phyloP scores from a whole-genome alignment of 352 stramenopile genomes.

The Sclerospora graminicola region DNA sequence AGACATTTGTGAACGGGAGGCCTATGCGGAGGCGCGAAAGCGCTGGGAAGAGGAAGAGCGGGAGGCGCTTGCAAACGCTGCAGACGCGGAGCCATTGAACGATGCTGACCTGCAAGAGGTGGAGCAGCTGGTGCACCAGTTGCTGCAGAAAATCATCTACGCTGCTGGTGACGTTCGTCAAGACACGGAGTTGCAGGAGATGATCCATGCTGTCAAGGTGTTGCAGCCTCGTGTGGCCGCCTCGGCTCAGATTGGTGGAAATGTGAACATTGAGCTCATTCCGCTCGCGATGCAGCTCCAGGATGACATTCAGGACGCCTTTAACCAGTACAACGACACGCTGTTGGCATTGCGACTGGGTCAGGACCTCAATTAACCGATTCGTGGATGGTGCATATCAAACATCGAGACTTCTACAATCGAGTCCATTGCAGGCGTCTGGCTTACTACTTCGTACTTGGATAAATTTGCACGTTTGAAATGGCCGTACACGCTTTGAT shows the following conservation, averaged over 20 bases:
- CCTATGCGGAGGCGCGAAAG: constrained; percentile 79
- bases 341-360: constrained; percentile 73
- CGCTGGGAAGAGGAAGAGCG: constrained; percentile 85
- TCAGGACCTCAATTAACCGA: constrained; percentile 70
- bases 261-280: constrained; percentile 84
- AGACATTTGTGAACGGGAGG: constrained; percentile 83
- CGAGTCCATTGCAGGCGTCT: too few relatives aligned
- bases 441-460: constrained; percentile 20
- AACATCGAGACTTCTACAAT: constrained; percentile 1
- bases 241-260: constrained; percentile 77
- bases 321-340: constrained; percentile 89
- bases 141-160: constrained; percentile 87
- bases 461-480: constrained; percentile 19
- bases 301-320: constrained; percentile 85
- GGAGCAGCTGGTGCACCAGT: constrained; percentile 80
- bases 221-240: constrained; percentile 72
- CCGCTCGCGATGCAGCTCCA: constrained; percentile 84
- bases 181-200: constrained; percentile 83
- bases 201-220: constrained; percentile 86
- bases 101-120: constrained; percentile 84
- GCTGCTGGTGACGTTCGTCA: constrained; percentile 76
- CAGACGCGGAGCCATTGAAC: constrained; percentile 76
- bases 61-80: constrained; percentile 75
- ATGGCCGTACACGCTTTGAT: constrained; percentile 16
- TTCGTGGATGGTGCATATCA: not conserved